phyloP scores from a whole-genome alignment of 116 monocot genomes.

The Dioscorea cayenensis region DNA sequence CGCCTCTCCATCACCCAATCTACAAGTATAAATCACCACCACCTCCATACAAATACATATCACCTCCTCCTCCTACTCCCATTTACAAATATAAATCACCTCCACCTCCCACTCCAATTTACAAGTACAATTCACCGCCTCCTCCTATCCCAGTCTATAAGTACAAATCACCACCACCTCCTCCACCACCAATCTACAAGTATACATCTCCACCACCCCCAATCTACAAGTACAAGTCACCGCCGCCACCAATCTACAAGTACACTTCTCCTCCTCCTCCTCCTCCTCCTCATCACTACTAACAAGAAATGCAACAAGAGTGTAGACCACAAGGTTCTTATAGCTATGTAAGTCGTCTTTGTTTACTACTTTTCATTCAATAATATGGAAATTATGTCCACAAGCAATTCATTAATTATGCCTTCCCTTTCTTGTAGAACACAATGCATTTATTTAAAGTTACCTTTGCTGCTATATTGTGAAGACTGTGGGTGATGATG shows the following conservation, averaged over 20 bases:
- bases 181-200: background rate
- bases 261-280: slow-evolving; percentile 6
- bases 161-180: slow-evolving; percentile 2
- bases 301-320: background rate
- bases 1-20: no score
- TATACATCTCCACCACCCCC: background rate
- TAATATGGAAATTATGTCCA: no score
- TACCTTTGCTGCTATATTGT: no score
- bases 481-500: no score
- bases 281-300: slow-evolving; percentile 3
- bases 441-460: no score
- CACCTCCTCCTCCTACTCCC: background rate
- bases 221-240: slow-evolving; percentile 3
- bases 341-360: background rate
- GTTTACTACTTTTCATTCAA: no score
- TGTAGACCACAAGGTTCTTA: background rate
- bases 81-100: slow-evolving; percentile 1
- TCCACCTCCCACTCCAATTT: background rate
- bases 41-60: background rate
- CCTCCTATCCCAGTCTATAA: background rate
- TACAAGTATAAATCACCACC: background rate
- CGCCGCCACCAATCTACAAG: background rate
- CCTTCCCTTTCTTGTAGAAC: no score
- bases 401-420: no score
- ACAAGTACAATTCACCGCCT: background rate